Percentiles rank a stretch among this genome's conserved stretches.
These are phyloP conservation scores for Leucogyrophana mollusca DNA, from an alignment of 768 basidiomycete genomes.

Conservation along the genomic window DNA sequence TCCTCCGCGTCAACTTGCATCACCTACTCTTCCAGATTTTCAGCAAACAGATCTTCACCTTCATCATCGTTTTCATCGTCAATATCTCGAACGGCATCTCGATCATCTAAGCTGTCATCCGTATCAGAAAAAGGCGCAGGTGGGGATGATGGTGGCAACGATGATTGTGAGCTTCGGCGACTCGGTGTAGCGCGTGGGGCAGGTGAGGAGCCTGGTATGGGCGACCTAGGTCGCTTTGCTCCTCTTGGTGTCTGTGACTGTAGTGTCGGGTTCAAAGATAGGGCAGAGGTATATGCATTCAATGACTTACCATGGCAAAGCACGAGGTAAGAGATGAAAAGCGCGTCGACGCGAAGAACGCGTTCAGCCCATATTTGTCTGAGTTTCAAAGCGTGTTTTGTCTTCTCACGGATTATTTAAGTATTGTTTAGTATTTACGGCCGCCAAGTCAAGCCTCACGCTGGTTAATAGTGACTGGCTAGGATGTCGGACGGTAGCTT, in stretches of 20 bases:
- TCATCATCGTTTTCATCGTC: slow-evolving; percentile 69
- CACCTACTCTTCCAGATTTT: slow-evolving; percentile 72
- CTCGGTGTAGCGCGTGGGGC: slow-evolving; percentile 45
- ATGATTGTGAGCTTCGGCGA: slow-evolving; percentile 64
- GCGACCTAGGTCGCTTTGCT: slow-evolving; percentile 62
- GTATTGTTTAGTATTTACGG: background rate
- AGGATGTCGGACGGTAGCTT: slow-evolving; percentile 49
- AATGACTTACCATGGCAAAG: slow-evolving; percentile 37
- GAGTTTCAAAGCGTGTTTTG: slow-evolving; percentile 44
- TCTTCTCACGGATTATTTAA: background rate
- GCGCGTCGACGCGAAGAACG: slow-evolving; percentile 44
- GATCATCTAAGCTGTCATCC: slow-evolving; percentile 75
- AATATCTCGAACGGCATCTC: slow-evolving; percentile 60
- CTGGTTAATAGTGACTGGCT: no score
- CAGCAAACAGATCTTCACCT: slow-evolving; percentile 89
- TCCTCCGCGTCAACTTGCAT: background rate
- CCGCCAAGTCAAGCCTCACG: no score
- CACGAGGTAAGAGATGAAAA: slow-evolving; percentile 15
- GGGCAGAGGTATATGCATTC: background rate
- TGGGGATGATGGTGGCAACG: slow-evolving; percentile 84
- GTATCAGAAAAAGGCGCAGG: slow-evolving; percentile 84
- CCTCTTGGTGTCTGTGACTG: slow-evolving; percentile 49
- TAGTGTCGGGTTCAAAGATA: background rate
- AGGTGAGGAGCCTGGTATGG: slow-evolving; percentile 47
- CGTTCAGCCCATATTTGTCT: slow-evolving; percentile 29